Base-by-base conservation (phyloP, 2,329 filamentous ascomycete species). In the Monosporascus cannonballus region DNA sequence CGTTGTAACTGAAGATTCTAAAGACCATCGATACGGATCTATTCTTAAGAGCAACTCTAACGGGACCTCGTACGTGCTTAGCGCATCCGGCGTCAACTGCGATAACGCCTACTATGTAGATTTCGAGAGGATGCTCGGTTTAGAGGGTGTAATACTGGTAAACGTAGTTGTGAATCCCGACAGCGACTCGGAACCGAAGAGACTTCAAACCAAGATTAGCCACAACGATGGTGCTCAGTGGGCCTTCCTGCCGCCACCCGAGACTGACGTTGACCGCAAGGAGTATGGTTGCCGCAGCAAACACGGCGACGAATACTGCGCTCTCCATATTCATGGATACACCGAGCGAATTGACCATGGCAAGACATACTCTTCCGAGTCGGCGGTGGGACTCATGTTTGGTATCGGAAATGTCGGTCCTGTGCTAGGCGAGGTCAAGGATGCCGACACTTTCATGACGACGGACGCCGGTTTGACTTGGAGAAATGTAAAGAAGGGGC, bases 1-100 rank as follows among this genome's bases (percentile, higher is more conserved):
- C 65, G 93, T 97, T 47, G 91, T 88, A 1, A 89, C 90, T 41
- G 86, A 88, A 62, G 80, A 79, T 41, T 74, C 75, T 3, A 67
- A 76, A 49, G 86, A 83, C 18, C 82, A 80, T 49, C 82, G 87
- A 54, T 91, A 89, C 62, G 94, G 94, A 38, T 87, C 87, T 24
- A 90, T 99, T 61, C 84, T 99, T 71, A 99, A 97, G 81, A 96
- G 91, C 66, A 99, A 99, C 74, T 96, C 91, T 63, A 97, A 99
- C 66, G 94, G 94, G 51, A 99, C 94, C 1, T 94, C 89, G 1
- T 99, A 96, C 64, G 89, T 96, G 14, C 75, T 96, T 58, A 95
- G 89, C 69, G 77, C 94, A 24, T 76, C 82, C 48, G 83, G 83
- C 20, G 90, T 97, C 65, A 96, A 97, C 70, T 83, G 90, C 61